Evolutionary conservation across 2,329 filamentous ascomycete genomes (phyloP).

Genomic region (Colletotrichum graminicola): DNA sequence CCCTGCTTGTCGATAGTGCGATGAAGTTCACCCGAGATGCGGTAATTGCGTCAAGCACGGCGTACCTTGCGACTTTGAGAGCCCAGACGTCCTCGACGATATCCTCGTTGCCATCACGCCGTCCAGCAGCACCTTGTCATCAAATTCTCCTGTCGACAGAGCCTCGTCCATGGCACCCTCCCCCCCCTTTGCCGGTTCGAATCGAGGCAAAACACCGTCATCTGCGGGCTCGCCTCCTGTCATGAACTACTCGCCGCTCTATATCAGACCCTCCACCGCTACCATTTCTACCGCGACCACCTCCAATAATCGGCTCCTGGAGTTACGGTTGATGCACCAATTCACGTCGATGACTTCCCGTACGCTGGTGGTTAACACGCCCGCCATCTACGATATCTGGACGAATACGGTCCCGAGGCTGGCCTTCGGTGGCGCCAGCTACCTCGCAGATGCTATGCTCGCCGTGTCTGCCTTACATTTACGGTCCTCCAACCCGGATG

Average conservation of each 20-base stretch:
- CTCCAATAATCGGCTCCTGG: constrained; percentile 63
- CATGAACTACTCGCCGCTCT: constrained; percentile 52
- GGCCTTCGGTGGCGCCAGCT: constrained; percentile 69
- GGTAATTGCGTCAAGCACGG: constrained; percentile 77
- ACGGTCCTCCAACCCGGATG: constrained; percentile 67
- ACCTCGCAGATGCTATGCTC: constrained; percentile 73
- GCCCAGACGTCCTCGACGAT: constrained; percentile 60
- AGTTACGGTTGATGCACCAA: constrained; percentile 74
- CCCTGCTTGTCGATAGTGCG: constrained; percentile 60
- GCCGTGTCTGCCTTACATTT: constrained; percentile 74
- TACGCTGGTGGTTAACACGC: constrained; percentile 68
- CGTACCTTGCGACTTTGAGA: constrained; percentile 74
- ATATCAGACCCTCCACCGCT: constrained; percentile 49
- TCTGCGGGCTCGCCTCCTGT: constrained; percentile 38
- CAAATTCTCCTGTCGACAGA: constrained; percentile 43
- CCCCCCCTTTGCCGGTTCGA: constrained; percentile 34
- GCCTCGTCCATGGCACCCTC: constrained; percentile 47
- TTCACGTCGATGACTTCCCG: constrained; percentile 72
- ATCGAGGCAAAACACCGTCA: constrained; percentile 43
- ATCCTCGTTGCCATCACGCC: constrained; percentile 51
- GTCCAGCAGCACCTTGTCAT: constrained; percentile 44
- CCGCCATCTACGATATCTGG: constrained; percentile 69
- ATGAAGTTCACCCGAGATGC: constrained; percentile 74
- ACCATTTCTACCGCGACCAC: constrained; percentile 50
- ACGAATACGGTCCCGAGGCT: constrained; percentile 69